These are phyloP conservation scores for Suillus discolor DNA, from an alignment of 768 basidiomycete species.

Conservation along the genomic window DNA sequence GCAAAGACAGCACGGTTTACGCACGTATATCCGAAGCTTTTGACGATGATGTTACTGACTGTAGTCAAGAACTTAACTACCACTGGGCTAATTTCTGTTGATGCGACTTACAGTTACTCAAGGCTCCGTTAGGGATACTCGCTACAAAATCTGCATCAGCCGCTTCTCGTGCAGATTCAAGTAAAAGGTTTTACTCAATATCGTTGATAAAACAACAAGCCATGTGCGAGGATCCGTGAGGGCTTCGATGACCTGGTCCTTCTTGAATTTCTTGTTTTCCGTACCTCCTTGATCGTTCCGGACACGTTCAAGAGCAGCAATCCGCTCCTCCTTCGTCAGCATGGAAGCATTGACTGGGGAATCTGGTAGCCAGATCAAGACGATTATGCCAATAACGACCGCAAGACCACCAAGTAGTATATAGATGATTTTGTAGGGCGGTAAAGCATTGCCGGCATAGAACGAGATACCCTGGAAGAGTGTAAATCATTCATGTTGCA, in stretches of 20 bases:
- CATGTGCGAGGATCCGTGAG: slow-evolving; percentile 60
- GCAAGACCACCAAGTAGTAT: slow-evolving; percentile 62
- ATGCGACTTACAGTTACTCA: slow-evolving; percentile 58
- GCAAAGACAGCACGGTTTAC: slow-evolving; percentile 18
- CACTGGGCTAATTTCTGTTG: background rate
- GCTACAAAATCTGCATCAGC: slow-evolving; percentile 37
- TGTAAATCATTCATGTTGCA: background rate
- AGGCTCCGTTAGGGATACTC: slow-evolving; percentile 64
- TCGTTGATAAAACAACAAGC: slow-evolving; percentile 59
- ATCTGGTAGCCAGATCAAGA: slow-evolving; percentile 65
- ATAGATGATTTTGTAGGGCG: slow-evolving; percentile 65
- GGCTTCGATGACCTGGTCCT: slow-evolving; percentile 58
- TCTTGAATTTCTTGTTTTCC: slow-evolving; percentile 61
- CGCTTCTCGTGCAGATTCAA: background rate
- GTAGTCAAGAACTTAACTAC: slow-evolving; percentile 1
- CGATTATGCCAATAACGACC: slow-evolving; percentile 55
- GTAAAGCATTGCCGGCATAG: slow-evolving; percentile 46
- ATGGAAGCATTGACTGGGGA: slow-evolving; percentile 62
- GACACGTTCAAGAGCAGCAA: slow-evolving; percentile 65
- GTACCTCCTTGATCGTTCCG: slow-evolving; percentile 69
- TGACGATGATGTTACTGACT: slow-evolving; percentile 67
- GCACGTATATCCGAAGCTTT: slow-evolving; percentile 65
- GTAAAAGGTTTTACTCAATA: slow-evolving; percentile 45
- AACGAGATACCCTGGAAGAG: slow-evolving; percentile 54
- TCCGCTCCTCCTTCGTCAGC: slow-evolving; percentile 58